A percentile compares a stretch with the other conserved stretches of the same genome.
Evolutionary conservation across 352 stramenopile species (phyloP).

Genomic region (Peronospora farinosa): DNA sequence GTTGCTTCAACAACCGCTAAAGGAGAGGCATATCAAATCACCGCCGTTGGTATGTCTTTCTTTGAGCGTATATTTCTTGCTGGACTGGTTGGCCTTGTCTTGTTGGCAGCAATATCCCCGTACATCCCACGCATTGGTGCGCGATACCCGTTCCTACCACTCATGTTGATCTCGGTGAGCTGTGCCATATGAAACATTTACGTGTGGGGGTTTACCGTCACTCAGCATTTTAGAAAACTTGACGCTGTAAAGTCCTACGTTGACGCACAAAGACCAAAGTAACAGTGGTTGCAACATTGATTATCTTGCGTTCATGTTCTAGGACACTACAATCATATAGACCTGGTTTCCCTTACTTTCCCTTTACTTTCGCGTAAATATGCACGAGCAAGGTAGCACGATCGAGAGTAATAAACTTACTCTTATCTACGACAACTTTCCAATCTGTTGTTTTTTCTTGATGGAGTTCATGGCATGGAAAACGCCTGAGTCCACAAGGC

Average conservation of each 20-base stretch:
- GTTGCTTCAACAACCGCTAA: slow-evolving; percentile 64
- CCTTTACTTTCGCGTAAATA: slow-evolving; percentile 11
- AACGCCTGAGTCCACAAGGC: slow-evolving; percentile 73
- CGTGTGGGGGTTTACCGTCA: slow-evolving; percentile 58
- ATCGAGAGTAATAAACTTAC: neutral
- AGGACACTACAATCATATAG: slow-evolving; percentile 19
- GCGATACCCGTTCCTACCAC: slow-evolving; percentile 51
- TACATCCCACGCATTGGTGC: slow-evolving; percentile 30
- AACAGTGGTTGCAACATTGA: neutral
- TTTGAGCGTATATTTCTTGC: slow-evolving; percentile 62
- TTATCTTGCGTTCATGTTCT: neutral
- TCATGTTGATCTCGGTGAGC: slow-evolving; percentile 72
- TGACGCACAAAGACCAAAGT: slow-evolving; percentile 21
- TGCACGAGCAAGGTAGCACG: slow-evolving; percentile 12
- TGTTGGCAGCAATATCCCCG: too few species aligned
- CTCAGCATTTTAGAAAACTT: slow-evolving; percentile 62
- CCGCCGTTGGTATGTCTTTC: slow-evolving; percentile 42
- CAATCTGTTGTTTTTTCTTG: slow-evolving; percentile 79
- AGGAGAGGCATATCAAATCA: slow-evolving; percentile 59
- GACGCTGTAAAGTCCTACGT: slow-evolving; percentile 66
- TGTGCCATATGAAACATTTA: slow-evolving; percentile 72
- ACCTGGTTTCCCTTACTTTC: slow-evolving; percentile 10
- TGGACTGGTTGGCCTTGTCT: too few species aligned
- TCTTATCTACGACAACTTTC: slow-evolving; percentile 53
- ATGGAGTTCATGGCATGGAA: slow-evolving; percentile 81